phyloP scores from a whole-genome alignment of 116 monocot species.

The Thalassia testudinum region DNA sequence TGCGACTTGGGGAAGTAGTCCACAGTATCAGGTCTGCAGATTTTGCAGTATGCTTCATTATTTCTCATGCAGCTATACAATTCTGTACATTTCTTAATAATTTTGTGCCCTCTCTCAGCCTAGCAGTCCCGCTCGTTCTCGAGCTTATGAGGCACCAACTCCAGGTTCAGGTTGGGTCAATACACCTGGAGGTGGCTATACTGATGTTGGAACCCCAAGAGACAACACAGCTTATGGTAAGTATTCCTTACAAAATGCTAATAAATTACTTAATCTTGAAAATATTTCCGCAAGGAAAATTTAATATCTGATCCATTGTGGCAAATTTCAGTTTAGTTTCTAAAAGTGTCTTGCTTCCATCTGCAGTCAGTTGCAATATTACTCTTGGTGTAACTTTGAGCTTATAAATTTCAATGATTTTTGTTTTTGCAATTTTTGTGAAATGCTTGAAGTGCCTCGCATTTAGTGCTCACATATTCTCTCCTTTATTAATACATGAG shows the following conservation, averaged over 20 bases:
- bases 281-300: no score
- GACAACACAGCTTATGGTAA: constrained; percentile 66
- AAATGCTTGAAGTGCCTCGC: no score
- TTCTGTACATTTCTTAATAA: background rate
- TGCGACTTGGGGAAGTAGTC: constrained; percentile 82
- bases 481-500: no score
- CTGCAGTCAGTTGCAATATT: no score
- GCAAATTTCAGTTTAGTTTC: no score
- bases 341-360: no score
- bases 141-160: constrained; percentile 89
- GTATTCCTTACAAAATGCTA: background rate
- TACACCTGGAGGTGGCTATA: constrained; percentile 80
- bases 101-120: constrained; percentile 28
- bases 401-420: no score
- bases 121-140: constrained; percentile 71
- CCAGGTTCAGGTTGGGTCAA: constrained; percentile 97
- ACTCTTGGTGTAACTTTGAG: no score
- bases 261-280: no score
- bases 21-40: constrained; percentile 64
- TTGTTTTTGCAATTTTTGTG: no score
- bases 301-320: no score
- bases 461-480: no score
- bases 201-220: constrained; percentile 65
- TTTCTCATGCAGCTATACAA: background rate
- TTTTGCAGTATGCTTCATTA: background rate